Conservation (phyloP, 2,329 filamentous ascomycete genomes). For the Cladosporium sp. region DNA sequence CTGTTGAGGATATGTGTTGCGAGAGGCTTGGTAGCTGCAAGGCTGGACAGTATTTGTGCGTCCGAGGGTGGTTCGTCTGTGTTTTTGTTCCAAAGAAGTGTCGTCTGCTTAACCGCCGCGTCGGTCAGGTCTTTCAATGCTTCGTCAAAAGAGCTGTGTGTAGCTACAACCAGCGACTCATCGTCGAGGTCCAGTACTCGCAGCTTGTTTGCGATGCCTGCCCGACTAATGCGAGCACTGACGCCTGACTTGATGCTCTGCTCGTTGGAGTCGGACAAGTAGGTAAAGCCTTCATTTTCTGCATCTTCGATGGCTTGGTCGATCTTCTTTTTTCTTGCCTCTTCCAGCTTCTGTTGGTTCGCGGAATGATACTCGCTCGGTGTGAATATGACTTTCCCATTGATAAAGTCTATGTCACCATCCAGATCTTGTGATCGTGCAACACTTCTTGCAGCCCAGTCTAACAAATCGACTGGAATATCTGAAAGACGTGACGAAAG, state of each 20-base stretch:
- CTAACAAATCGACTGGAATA: slow-evolving; percentile 10
- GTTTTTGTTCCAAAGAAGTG: slow-evolving; percentile 10
- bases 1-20: slow-evolving; percentile 23
- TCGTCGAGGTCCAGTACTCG: slow-evolving; percentile 15
- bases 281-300: slow-evolving; percentile 14
- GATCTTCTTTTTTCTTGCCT: slow-evolving; percentile 4
- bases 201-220: slow-evolving; percentile 6
- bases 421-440: slow-evolving; percentile 7
- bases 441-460: slow-evolving; percentile 16
- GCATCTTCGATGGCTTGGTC: slow-evolving; percentile 16
- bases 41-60: background rate
- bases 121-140: slow-evolving; percentile 11
- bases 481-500: slow-evolving; percentile 8
- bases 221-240: slow-evolving; percentile 7
- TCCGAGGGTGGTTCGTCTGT: slow-evolving; percentile 12
- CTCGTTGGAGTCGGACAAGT: slow-evolving; percentile 10
- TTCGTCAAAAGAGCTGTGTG: slow-evolving; percentile 7
- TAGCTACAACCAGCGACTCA: slow-evolving; percentile 11
- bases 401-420: slow-evolving; percentile 11
- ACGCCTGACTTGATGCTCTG: slow-evolving; percentile 14
- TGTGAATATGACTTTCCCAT: slow-evolving; percentile 19
- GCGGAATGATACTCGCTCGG: slow-evolving; percentile 15
- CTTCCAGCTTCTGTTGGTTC: slow-evolving; percentile 15
- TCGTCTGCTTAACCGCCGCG: slow-evolving; percentile 15
- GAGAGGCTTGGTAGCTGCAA: slow-evolving; percentile 22